Base-by-base conservation (phyloP, 2,329 filamentous ascomycete genomes). In the Claviceps purpurea region DNA sequence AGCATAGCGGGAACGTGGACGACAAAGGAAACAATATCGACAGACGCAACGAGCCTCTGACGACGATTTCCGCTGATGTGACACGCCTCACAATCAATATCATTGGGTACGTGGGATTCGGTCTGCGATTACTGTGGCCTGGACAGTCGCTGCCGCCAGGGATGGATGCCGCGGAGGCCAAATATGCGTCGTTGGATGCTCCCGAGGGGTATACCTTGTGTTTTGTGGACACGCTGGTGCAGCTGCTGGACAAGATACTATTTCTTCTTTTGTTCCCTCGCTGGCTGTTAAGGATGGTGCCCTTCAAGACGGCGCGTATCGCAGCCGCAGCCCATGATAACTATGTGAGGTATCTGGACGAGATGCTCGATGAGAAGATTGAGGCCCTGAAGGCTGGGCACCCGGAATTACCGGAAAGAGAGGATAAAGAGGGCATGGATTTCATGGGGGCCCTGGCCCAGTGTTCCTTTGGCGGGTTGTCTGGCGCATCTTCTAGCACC, bases 91-190 rank as follows among this genome's bases (percentile, higher is more conserved):
- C 74, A 18, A 68, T 79, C 50, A 75, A 79, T 59, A 76, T 79
- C 55, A 78, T 79, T 51, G 68, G 81, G 56, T 80, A 80, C 55
- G 84, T 87, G 51, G 87, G 86, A 0, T 90, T 90, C 61, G 85
- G 84, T 4, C 66, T 82, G 51, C 69, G 68, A 20, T 64, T 82
- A 55, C 61, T 77, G 14, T 83, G 79, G 79, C 79, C 85, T 1
- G 82, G 83, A 30, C 76, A 87, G 65, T 65, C 71, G 45, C 62
- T 73, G 20, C 70, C 71, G 0, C 59, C 64, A 3, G 70, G 69
- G 20, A 62, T 64, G 10, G 72, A 77, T 47, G 65, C 68, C n/a
- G 68, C 68, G 49, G 63, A 73, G 55, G 68, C 66, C 47, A 77
- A 77, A 59, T 78, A 75, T 54, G 70, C 70, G 47, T 71, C 70